Evolutionary conservation across 108 stramenopile genomes (phyloP).

Genomic region (Pinguiococcus pyrenoidosus): DNA sequence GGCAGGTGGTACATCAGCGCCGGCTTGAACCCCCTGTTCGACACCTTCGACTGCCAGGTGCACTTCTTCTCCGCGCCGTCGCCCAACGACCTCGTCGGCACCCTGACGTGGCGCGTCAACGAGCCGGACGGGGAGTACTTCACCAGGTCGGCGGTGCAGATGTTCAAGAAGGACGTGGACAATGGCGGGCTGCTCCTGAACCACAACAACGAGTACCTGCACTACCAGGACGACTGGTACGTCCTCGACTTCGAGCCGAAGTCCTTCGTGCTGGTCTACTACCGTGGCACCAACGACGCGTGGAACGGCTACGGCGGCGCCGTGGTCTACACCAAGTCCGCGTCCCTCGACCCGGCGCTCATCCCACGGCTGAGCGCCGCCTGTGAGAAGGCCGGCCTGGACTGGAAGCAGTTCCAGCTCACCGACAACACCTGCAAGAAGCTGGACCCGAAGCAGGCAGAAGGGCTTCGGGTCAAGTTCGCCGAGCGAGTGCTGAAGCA

Average conservation of each 20-base stretch:
- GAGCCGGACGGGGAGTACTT: conserved; percentile 93
- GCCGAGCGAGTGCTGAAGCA: no score
- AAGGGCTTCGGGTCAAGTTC: no score
- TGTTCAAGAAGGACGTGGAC: conserved; percentile 68
- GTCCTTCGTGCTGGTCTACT: conserved; percentile 83
- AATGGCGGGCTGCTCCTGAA: conserved; percentile 66
- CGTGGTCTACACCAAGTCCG: conserved; percentile 75
- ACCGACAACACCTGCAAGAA: conserved; percentile 36
- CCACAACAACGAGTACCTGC: conserved; percentile 92
- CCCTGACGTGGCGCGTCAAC: conserved; percentile 78
- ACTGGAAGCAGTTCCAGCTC: conserved; percentile 12
- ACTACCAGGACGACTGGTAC: conserved; percentile 94
- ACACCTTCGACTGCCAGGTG: conserved; percentile 89
- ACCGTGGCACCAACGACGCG: conserved; percentile 84
- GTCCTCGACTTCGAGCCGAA: conserved; percentile 72
- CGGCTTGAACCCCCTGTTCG: conserved; percentile 79
- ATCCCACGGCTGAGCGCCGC: conserved; percentile 15
- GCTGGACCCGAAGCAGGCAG: no score
- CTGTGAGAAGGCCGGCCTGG: conserved; percentile 13
- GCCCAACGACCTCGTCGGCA: conserved; percentile 66
- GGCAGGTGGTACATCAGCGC: conserved; percentile 85
- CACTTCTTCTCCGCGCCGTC: conserved; percentile 83
- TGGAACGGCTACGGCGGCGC: conserved; percentile 92
- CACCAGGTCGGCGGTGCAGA: conserved; percentile 73
- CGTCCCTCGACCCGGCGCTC: conserved; percentile 15